A percentile compares a stretch with the other conserved stretches of the same genome.
Evolutionary conservation across 164 flowering plant genomes (phyloP).

Genomic region (Litsea cubeba): DNA sequence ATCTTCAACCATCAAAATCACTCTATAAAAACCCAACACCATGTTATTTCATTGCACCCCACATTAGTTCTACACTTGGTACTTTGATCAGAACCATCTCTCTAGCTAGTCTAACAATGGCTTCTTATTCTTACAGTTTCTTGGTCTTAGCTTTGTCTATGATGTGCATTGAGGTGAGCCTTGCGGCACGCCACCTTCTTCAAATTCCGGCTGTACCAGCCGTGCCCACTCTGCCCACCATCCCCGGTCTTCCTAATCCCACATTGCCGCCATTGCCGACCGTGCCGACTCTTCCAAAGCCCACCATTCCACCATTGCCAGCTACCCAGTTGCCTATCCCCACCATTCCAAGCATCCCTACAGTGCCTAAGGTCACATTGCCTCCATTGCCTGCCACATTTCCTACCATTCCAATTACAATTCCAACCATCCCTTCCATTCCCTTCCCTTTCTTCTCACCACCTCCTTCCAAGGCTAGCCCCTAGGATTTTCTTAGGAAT

Average conservation of each 20-base stretch:
- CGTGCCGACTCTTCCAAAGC: constrained; percentile 4
- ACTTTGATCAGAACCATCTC: neutral
- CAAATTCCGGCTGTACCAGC: neutral
- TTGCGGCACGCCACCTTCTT: constrained; percentile 6
- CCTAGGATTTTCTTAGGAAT: too few species aligned
- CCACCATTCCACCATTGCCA: neutral
- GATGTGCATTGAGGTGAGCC: neutral
- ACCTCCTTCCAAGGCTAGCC: neutral
- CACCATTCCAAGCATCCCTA: neutral
- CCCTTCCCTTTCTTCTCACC: constrained; percentile 1
- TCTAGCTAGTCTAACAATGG: neutral
- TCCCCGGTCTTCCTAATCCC: neutral
- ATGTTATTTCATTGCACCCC: neutral
- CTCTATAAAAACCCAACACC: neutral
- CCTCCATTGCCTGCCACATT: constrained; percentile 3
- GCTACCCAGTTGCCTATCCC: neutral
- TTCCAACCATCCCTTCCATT: neutral
- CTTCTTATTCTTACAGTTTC: neutral
- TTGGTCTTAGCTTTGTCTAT: neutral
- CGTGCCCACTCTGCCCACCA: neutral
- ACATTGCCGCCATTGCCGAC: neutral
- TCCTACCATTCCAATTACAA: neutral
- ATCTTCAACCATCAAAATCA: neutral
- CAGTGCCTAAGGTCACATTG: neutral
- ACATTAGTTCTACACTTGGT: neutral